phyloP scores from a whole-genome alignment of 108 stramenopile species.

The Asterionellopsis glacialis region DNA sequence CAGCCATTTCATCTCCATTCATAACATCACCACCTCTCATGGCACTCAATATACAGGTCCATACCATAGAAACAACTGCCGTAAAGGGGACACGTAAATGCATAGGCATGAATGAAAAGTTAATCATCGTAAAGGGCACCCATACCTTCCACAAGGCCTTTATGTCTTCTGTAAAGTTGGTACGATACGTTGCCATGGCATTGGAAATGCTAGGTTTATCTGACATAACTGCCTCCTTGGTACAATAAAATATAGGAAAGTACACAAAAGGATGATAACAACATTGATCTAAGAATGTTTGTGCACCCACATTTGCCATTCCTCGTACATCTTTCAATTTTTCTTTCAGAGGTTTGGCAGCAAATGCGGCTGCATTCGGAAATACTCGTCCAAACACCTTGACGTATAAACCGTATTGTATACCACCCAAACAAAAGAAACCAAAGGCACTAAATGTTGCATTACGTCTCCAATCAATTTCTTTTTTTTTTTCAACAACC shows the following conservation, averaged over 20 bases:
- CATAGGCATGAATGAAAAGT: slow-evolving; percentile 94
- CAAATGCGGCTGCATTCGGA: slow-evolving; percentile 70
- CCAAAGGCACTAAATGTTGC: slow-evolving; percentile 87
- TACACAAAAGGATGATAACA: slow-evolving; percentile 89
- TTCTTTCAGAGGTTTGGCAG: slow-evolving; percentile 54
- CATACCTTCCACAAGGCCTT: slow-evolving; percentile 82
- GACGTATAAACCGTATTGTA: slow-evolving; percentile 83
- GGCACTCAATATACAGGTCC: slow-evolving; percentile 80
- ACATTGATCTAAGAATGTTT: slow-evolving; percentile 62
- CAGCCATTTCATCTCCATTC: slow-evolving; percentile 63
- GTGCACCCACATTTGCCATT: slow-evolving; percentile 27
- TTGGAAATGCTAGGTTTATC: slow-evolving; percentile 55
- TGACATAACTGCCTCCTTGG: slow-evolving; percentile 78
- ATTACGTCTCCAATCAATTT: slow-evolving; percentile 88
- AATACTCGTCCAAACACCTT: slow-evolving; percentile 77
- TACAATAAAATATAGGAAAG: slow-evolving; percentile 88
- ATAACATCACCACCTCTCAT: slow-evolving; percentile 84
- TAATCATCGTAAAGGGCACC: slow-evolving; percentile 77
- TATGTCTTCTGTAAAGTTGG: slow-evolving; percentile 79
- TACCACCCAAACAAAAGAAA: slow-evolving; percentile 82
- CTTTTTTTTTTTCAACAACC: slow-evolving; percentile 65
- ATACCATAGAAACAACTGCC: slow-evolving; percentile 72
- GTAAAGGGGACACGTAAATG: slow-evolving; percentile 80
- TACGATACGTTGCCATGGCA: slow-evolving; percentile 42
- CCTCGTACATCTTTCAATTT: slow-evolving; percentile 72